Evolutionary conservation across 371 early-diverging fungal genomes (phyloP), one percentile per base, ranked within the genome.

Genomic region (Mortierella sp.): DNA sequence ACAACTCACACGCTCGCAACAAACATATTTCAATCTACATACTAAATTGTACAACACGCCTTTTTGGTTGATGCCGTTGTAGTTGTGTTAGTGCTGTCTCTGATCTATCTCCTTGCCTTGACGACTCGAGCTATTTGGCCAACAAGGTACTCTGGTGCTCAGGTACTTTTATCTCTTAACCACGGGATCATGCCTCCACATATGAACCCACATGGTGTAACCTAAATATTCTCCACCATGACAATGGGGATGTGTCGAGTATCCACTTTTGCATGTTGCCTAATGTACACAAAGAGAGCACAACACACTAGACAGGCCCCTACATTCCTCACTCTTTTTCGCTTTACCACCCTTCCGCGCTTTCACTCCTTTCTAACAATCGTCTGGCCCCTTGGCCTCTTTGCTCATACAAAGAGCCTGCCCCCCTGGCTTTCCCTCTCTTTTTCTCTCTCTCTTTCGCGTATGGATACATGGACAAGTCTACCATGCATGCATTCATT

Each of bases 361-460:
- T 54, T 54, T 54, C n/a, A 21, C 54, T n/a, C 54, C n/a, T 51
- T 51, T 21, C 51, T 50, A 2, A 50, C 19, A 0, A 61, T 31
- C 21, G 9, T 64, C 67, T 64, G 40, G 67, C 67, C 67, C 37
- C 67, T 64, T 37, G 67, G 67, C 67, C 67, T 21, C 67, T 64
- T 64, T 64, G 67, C 67, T 21, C 67, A 34, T 37, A 13, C 37
- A 34, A 40, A 24, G 67, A 64, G 67, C 67, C 67, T 16, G 0
- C 50, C 16, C 16, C 48, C 43, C 43, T 40, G 6, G 43, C 54
- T 24, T 16, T 50, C 50, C 54, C 54, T 54, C 53, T 5, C 24
- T n/a, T 54, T n/a, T n/a, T 1, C 19, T 21, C 24, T 9, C 54
- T n/a, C 54, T 40, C 54, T n/a, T 54, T 50, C 50, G 50, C 16